A percentile compares a stretch with the other conserved stretches of the same genome.
Conservation (phyloP, 306 rosid species). For the Arachis hypogaea region DNA sequence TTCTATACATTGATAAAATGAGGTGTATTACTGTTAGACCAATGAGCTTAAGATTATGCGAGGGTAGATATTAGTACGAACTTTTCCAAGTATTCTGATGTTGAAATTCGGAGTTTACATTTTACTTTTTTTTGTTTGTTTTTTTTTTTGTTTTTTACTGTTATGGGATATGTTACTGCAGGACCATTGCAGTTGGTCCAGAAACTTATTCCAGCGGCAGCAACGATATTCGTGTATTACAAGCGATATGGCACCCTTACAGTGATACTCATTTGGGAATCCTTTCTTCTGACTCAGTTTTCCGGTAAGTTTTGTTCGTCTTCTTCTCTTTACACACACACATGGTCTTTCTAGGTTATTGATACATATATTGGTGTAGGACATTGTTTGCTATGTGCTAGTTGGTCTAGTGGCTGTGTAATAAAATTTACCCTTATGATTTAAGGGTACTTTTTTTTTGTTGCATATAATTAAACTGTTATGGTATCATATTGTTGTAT, state of each 20-base stretch:
- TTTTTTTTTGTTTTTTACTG: too few relatives aligned
- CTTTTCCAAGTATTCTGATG: background rate
- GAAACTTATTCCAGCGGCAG: constrained; percentile 49
- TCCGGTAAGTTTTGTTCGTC: constrained; percentile 57
- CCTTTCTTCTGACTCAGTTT: constrained; percentile 92
- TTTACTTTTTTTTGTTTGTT: background rate
- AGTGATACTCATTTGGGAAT: constrained; percentile 87
- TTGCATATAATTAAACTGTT: too few relatives aligned
- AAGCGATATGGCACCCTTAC: constrained; percentile 86
- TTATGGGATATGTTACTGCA: constrained; percentile 43
- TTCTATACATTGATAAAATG: too few relatives aligned
- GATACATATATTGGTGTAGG: background rate
- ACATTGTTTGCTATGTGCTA: constrained; percentile 7
- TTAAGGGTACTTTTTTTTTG: too few relatives aligned
- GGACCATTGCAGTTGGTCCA: constrained; percentile 76
- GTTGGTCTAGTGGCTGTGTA: too few relatives aligned
- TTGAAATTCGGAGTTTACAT: constrained; percentile 6
- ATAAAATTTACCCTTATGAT: too few relatives aligned
- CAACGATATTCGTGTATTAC: constrained; percentile 63
- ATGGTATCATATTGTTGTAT: too few relatives aligned
- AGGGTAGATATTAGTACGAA: background rate
- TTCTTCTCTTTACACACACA: too few relatives aligned
- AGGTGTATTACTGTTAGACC: too few relatives aligned
- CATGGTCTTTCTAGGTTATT: background rate
- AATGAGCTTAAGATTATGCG: background rate